Evolutionary conservation across 2,329 filamentous ascomycete species (phyloP), one percentile per base, ranked within the genome.

Genomic region (Fusarium sp.): DNA sequence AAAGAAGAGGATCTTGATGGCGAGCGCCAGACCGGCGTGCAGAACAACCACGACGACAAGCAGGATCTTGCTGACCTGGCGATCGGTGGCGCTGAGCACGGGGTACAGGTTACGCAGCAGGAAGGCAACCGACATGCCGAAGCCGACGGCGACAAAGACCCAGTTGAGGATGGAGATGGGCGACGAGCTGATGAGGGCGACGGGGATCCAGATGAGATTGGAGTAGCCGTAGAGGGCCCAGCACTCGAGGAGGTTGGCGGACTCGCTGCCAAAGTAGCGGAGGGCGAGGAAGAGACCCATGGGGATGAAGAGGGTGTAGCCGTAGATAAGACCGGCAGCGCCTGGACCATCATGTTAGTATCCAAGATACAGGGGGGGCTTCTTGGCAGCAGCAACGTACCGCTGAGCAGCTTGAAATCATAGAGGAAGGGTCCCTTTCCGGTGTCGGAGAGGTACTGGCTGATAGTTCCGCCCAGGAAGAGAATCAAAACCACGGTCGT

Each of bases 1-100:
- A 84, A 99, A 99, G 89, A 98, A 98, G 31, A 98, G 85, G 68
- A 98, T 92, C 88, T 98, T 98, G 84, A 99, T 98, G 6, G 96
- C 94, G 78, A 98, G 90, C 2, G 96, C 91, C 75, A 99, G 87
- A n/a, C 93, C 97, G 31, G 95, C 92, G 85, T 99, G 97, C 72
- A 98, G 87, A 33, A 90, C 88, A 33, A 98, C 89, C 29, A 99
- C 95, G 25, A 96, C 86, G 62, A 98, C 87, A 69, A 99, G 88
- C 71, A 99, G 85, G 25, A 95, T 88, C 88, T 97, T 97, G 84
- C 94, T 97, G 27, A 94, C 95, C 87, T 98, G 95, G 71, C 92
- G 91, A 83, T 98, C 97, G 36, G 95, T 98, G 56, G 96, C 95
- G 82, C 92, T 97, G 70, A 99, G 90, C 20, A 99, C 94, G 1